These are phyloP conservation scores for Madurella mycetomatis DNA, from an alignment of 2,329 filamentous ascomycete species.

Conservation along the genomic window DNA sequence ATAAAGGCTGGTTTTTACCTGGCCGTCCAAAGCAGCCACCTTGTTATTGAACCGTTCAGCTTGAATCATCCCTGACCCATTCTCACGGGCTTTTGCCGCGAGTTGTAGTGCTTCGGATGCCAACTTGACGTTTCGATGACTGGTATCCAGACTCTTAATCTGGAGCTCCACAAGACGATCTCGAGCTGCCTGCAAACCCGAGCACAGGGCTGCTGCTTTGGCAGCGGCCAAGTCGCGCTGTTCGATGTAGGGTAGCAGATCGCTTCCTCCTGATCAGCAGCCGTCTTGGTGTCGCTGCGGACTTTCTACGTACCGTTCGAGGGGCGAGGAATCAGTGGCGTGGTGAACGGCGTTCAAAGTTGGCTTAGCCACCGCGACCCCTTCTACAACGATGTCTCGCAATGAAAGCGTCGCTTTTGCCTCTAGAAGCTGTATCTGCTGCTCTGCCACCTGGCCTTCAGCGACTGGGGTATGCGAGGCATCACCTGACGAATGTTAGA, in stretches of 20 bases:
- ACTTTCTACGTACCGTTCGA: constrained; percentile 58
- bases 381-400: constrained; percentile 63
- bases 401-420: constrained; percentile 66
- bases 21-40: constrained; percentile 53
- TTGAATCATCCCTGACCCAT: constrained; percentile 48
- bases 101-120: constrained; percentile 61
- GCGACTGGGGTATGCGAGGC: constrained; percentile 16
- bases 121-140: constrained; percentile 58
- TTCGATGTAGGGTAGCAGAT: constrained; percentile 62
- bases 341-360: constrained; percentile 73
- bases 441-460: constrained; percentile 49
- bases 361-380: constrained; percentile 67
- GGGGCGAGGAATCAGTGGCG: constrained; percentile 56
- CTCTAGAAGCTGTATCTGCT: constrained; percentile 64
- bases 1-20: constrained; percentile 58
- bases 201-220: constrained; percentile 55
- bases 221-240: constrained; percentile 65
- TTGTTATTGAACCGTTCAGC: constrained; percentile 46
- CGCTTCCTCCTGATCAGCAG: constrained; percentile 41
- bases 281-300: neutral
- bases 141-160: constrained; percentile 52
- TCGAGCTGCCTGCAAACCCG: constrained; percentile 47
- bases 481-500: constrained; percentile 8
- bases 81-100: constrained; percentile 36
- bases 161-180: constrained; percentile 54